Evolutionary conservation across 805 yeast species (phyloP).

Genomic region (Wickerhamomyces subpelliculosus): DNA sequence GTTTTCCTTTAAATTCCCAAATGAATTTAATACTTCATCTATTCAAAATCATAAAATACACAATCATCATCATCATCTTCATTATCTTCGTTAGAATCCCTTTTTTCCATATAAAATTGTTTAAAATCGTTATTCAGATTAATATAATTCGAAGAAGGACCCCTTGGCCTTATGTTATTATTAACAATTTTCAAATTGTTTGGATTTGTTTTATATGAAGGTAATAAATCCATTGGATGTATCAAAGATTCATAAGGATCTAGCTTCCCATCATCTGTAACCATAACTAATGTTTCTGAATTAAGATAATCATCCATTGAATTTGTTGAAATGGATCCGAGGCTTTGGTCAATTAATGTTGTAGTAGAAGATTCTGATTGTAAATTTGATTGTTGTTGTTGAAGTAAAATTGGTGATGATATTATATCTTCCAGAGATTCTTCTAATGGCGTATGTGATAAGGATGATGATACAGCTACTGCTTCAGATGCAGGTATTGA

Average conservation of each 20-base stretch:
- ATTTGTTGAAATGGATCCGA: neutral
- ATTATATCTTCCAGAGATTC: no score
- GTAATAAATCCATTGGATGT: constrained; percentile 19
- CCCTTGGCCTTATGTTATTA: constrained; percentile 2
- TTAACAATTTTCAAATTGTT: neutral
- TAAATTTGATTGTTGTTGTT: neutral
- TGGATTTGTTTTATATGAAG: constrained; percentile 4
- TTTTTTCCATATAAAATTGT: neutral
- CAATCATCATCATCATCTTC: neutral
- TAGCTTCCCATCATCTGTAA: neutral
- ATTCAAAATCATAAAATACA: neutral
- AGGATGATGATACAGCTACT: neutral
- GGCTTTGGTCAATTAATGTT: constrained; percentile 1
- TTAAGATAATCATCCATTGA: constrained; percentile 3
- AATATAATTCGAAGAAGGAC: constrained; percentile 13
- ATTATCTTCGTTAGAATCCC: neutral
- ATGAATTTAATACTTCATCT: neutral
- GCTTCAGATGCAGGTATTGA: no score
- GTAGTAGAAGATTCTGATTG: neutral
- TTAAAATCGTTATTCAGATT: constrained; percentile 8
- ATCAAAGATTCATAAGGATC: constrained; percentile 18
- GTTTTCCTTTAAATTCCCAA: neutral
- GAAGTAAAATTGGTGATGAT: no score
- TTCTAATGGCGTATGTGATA: no score
- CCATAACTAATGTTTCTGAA: neutral